Evolutionary conservation across 1,139 yeast genomes (phyloP).

Genomic region (Saccharomyces hybrid): DNA sequence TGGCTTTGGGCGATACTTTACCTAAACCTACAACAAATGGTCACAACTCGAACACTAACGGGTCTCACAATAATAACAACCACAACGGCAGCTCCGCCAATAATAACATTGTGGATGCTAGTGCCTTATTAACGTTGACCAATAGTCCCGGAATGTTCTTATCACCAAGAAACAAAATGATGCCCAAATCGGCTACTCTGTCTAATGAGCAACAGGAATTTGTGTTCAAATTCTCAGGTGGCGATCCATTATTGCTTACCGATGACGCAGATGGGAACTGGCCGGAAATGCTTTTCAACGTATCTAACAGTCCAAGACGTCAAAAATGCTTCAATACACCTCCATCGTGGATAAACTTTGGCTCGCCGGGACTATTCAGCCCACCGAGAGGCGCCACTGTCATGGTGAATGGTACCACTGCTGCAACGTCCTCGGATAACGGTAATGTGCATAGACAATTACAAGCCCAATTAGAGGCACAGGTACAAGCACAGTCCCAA

Average conservation of each 20-base stretch:
- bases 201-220: constrained; percentile 10
- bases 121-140: constrained; percentile 13
- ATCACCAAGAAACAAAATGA: constrained; percentile 13
- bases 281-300: constrained; percentile 18
- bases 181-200: constrained; percentile 16
- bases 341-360: constrained; percentile 23
- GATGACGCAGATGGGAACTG: constrained; percentile 24
- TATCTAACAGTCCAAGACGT: constrained; percentile 19
- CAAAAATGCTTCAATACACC: constrained; percentile 24
- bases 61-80: not conserved
- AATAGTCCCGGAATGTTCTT: constrained; percentile 17
- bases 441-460: constrained; percentile 1
- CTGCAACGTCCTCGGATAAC: not conserved
- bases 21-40: constrained; percentile 3
- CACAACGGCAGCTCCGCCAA: not conserved
- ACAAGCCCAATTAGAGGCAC: not conserved
- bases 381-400: constrained; percentile 9
- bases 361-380: constrained; percentile 13
- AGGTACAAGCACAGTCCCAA: not conserved
- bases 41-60: no score
- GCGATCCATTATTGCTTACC: constrained; percentile 26
- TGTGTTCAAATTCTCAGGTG: constrained; percentile 24
- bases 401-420: not conserved
- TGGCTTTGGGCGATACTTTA: constrained; percentile 17
- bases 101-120: constrained; percentile 6